Conservation (phyloP, 2,329 filamentous ascomycete genomes). For the Pyrenochaeta sp. region DNA sequence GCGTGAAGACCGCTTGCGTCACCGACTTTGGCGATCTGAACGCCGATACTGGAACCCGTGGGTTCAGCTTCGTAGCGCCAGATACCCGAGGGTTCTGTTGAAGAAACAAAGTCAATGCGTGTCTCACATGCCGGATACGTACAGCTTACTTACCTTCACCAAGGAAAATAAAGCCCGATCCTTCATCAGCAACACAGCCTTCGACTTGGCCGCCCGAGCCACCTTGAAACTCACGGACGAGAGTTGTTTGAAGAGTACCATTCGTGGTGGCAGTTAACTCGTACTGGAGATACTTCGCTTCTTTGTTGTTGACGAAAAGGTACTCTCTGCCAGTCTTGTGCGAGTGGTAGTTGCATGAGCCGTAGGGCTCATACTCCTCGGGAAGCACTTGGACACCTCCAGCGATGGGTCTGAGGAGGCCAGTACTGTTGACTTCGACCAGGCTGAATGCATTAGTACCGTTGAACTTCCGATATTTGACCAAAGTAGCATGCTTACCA, state of each 20-base stretch:
- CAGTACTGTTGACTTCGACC: conserved; percentile 59
- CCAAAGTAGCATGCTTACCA: conserved; percentile 53
- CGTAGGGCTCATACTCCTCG: conserved; percentile 59
- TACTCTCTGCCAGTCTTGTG: conserved; percentile 59
- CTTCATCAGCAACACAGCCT: conserved; percentile 63
- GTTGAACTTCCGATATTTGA: not conserved
- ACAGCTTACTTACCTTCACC: conserved; percentile 48
- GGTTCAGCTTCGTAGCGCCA: conserved; percentile 64
- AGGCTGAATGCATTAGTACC: conserved; percentile 46
- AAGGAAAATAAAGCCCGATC: conserved; percentile 60
- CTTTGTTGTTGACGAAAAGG: conserved; percentile 65
- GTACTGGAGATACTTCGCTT: conserved; percentile 63
- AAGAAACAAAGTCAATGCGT: no score
- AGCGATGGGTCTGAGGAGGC: conserved; percentile 53
- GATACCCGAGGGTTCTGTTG: conserved; percentile 57
- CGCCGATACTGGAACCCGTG: conserved; percentile 47
- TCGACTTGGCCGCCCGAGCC: conserved; percentile 64
- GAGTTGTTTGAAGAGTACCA: conserved; percentile 55
- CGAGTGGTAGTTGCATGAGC: conserved; percentile 62
- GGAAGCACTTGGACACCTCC: conserved; percentile 59
- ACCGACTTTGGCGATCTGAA: conserved; percentile 53
- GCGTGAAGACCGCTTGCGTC: conserved; percentile 58
- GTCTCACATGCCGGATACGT: no score
- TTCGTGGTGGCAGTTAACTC: conserved; percentile 54
- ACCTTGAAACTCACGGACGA: conserved; percentile 62